Evolutionary conservation across 2,329 filamentous ascomycete genomes (phyloP), one percentile per base, ranked within the genome.

Genomic region (Fusarium sp.): DNA sequence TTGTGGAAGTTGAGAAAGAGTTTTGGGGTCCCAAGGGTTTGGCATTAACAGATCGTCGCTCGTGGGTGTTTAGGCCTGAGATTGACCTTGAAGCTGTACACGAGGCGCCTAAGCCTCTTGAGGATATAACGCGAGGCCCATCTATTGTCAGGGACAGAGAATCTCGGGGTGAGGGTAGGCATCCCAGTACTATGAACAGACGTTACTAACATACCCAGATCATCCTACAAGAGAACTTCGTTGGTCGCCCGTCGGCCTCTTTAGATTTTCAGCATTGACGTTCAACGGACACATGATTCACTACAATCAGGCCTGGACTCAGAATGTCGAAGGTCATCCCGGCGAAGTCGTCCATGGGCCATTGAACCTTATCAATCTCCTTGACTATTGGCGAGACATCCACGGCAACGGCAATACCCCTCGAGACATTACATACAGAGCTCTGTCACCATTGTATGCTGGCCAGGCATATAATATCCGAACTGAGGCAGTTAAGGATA

Each of bases 271-370:
- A 1, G 93, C 93, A 0, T 81, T 97, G 42, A 97, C 93, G 0
- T 94, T 94, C 82, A 97, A 97, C 76, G 92, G 89, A 0, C 94
- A 97, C 78, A 90, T 89, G 70, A 97, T 97, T 57, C 94, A 97
- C 78, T 90, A 95, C 72, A 92, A 94, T 75, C 84, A 86, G 25
- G 76, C 83, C 14, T 95, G 92, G 83, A 88, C 88, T 16, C 82
- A 83, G 7, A 81, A 84, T 7, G 82, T 91, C 10, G 91, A 96
- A 77, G 89, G 90, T 0, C 92, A 96, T 73, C 86, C 87, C 0
- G 86, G 89, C 18, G 79, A 91, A 7, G 87, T 97, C 13, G 92
- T 97, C 30, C 94, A 97, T 72, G 93, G 93, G 0, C 93, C 93
- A 2, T 80, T 97, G 65, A 92, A 91, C 34, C 83, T 95, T 25